These are phyloP conservation scores for Vitis hybrid DNA, from an alignment of 177 flowering plant genomes.

Conservation along the genomic window DNA sequence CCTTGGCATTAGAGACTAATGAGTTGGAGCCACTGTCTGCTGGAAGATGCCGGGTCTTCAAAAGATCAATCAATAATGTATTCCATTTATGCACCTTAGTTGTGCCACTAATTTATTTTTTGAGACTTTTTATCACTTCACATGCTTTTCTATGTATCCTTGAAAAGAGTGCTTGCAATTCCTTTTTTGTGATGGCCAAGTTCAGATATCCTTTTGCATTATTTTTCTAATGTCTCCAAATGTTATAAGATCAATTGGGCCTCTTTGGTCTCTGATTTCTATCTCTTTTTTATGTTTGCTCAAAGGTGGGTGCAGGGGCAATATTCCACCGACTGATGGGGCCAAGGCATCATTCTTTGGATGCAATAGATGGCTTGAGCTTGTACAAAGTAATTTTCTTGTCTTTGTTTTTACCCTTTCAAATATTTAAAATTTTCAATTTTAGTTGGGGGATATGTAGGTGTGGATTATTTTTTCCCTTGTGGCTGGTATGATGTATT, in stretches of 20 bases:
- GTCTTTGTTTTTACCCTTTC: background rate
- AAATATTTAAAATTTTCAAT: background rate
- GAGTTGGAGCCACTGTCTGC: slow-evolving; percentile 67
- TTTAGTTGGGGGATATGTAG: background rate
- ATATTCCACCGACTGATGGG: slow-evolving; percentile 63
- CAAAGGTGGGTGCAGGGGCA: slow-evolving; percentile 45
- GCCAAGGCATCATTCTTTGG: slow-evolving; percentile 60
- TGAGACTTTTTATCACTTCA: background rate
- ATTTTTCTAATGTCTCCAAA: background rate
- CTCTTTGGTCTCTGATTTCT: background rate
- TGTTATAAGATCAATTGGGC: background rate
- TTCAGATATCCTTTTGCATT: background rate
- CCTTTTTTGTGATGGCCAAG: background rate
- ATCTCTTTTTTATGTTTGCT: slow-evolving; percentile 16
- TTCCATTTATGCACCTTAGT: background rate
- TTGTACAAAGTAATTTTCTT: slow-evolving; percentile 39
- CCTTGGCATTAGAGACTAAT: slow-evolving; percentile 31
- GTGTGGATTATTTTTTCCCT: background rate
- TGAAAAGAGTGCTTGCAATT: background rate
- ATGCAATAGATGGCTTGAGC: slow-evolving; percentile 46
- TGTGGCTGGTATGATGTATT: background rate
- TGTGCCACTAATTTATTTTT: background rate
- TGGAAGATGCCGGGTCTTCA: slow-evolving; percentile 75
- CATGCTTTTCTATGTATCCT: background rate
- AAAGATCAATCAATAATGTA: slow-evolving; percentile 58